Evolutionary conservation across 2,329 filamentous ascomycete species (phyloP), one percentile per base, ranked within the genome.

Genomic region (Cladosporium cucumerinum): DNA sequence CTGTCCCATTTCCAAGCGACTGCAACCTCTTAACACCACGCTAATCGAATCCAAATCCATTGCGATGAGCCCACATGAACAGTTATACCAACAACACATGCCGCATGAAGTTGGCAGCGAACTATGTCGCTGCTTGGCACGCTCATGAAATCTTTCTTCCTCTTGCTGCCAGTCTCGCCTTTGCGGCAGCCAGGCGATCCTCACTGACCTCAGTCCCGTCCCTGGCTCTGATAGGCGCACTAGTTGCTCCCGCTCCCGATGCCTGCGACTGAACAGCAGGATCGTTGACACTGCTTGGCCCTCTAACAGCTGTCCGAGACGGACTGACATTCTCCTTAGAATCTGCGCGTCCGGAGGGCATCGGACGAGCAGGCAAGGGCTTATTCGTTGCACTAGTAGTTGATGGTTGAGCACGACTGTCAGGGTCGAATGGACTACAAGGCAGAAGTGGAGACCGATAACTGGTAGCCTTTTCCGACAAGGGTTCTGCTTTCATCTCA

Each of bases 141-240:
- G 26, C 28, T 67, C 65, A 72, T 16, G 69, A 70, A 1, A 71
- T 65, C 25, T 67, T 60, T 34, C 70, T 66, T 39, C 71, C 71
- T 57, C 68, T 68, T 11, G 69, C 69, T 25, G 67, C 68, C 23
- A 74, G 61, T 36, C 72, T 60, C 39, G 69, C 72, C 48, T 66
- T 69, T 30, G 72, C 72, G 7, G 68, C 69, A 25, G 69, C 72
- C 14, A 72, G 21, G 2, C 70, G 68, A 46, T 71, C 71, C 12
- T 61, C 23, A 58, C 67, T 65, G 16, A 70, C 58, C 48, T 69
- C 66, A 36, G 66, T 68, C 12, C 69, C 70, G 49, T 64, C 49
- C 39, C 32, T 55, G 2, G 32, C 49, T n/a, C 34, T 54, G 3
- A 54, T 34, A 16, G 46, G 30, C 23, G 46, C 48, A 23, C 30